phyloP scores from a whole-genome alignment of 306 rosid species.

The Lithocarpus polystachyus region DNA sequence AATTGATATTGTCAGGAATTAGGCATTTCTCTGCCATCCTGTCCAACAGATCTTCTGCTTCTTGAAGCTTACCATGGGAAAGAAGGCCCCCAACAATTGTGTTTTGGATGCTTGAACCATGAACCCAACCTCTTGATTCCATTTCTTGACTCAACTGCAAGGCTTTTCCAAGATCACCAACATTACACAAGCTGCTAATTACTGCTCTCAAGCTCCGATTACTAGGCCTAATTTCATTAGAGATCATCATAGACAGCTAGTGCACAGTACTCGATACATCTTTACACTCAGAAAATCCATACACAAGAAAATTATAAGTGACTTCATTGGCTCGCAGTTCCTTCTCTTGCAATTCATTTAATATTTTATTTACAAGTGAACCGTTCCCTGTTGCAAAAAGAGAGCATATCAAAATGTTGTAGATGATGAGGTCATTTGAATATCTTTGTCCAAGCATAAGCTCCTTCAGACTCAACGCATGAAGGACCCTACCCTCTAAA shows the following conservation, averaged over 20 bases:
- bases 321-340: constrained; percentile 51
- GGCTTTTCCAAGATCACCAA: constrained; percentile 56
- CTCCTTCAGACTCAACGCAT: constrained; percentile 53
- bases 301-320: constrained; percentile 65
- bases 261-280: constrained; percentile 47
- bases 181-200: constrained; percentile 51
- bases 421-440: constrained; percentile 35
- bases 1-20: constrained; percentile 59
- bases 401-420: constrained; percentile 71
- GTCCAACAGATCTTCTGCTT: constrained; percentile 65
- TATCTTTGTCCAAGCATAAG: constrained; percentile 52
- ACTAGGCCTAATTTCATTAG: constrained; percentile 54
- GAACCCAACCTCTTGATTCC: constrained; percentile 68
- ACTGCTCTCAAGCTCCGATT: constrained; percentile 62
- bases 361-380: constrained; percentile 36
- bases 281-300: constrained; percentile 58
- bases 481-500: constrained; percentile 38
- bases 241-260: constrained; percentile 63
- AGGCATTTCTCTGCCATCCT: constrained; percentile 56
- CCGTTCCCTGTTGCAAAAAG: constrained; percentile 49
- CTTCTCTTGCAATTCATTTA: constrained; percentile 55
- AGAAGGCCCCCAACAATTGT: constrained; percentile 56
- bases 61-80: constrained; percentile 49
- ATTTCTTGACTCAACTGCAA: constrained; percentile 59
- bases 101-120: constrained; percentile 61